A percentile compares a stretch with the other conserved stretches of the same genome.
phyloP scores from a whole-genome alignment of 164 flowering plant genomes.

The Macadamia integrifolia region DNA sequence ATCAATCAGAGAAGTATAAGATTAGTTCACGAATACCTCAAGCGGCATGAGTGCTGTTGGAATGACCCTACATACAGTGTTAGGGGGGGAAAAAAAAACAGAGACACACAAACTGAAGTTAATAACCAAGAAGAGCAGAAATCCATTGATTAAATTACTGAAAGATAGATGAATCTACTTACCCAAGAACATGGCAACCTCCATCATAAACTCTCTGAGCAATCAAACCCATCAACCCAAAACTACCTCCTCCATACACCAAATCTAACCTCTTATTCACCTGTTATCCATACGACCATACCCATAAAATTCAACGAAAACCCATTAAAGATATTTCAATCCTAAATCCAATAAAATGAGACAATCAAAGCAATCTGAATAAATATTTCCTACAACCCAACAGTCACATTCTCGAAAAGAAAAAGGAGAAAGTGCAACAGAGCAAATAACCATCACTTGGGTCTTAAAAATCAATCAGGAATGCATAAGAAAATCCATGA shows the following conservation, averaged over 20 bases:
- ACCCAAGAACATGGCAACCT: conserved; percentile 94
- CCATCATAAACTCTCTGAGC: conserved; percentile 66
- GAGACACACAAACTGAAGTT: background rate
- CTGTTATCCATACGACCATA: conserved; percentile 43
- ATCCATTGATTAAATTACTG: conserved; percentile 2
- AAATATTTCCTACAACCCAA: too few relatives aligned
- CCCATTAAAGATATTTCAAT: background rate
- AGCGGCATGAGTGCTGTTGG: conserved; percentile 88
- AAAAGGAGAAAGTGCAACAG: conserved; percentile 3
- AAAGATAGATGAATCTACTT: conserved; percentile 5
- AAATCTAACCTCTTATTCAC: conserved; percentile 75
- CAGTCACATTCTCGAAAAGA: background rate
- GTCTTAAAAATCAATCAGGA: background rate
- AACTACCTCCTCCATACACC: conserved; percentile 98
- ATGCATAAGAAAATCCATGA: background rate
- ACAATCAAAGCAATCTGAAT: too few relatives aligned
- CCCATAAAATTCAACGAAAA: background rate
- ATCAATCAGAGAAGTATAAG: background rate
- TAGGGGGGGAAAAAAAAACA: conserved; percentile 12
- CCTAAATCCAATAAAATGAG: background rate
- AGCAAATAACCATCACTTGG: background rate
- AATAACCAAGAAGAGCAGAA: conserved; percentile 4
- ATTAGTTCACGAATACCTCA: conserved; percentile 50
- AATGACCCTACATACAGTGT: conserved; percentile 56
- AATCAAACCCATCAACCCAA: conserved; percentile 90